A percentile compares a stretch with the other conserved stretches of the same genome.
Evolutionary conservation across 176 grass and related monocot genomes (phyloP).

Genomic region (Lolium rigidum): DNA sequence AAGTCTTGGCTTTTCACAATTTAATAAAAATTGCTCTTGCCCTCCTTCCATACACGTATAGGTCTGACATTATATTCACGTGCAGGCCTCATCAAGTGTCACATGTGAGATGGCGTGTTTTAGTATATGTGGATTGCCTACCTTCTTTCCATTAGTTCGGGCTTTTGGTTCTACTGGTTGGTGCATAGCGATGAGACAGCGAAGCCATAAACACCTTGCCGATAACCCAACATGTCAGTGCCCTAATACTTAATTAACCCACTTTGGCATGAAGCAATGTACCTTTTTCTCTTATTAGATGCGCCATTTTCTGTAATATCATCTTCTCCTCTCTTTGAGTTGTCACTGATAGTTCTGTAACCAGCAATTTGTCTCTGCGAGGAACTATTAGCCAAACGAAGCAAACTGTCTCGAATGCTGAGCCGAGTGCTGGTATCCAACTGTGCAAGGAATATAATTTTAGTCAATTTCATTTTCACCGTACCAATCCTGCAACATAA

Average conservation of each 20-base stretch:
- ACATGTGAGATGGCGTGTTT: no score
- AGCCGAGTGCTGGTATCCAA: constrained; percentile 73
- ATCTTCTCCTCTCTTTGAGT: constrained; percentile 61
- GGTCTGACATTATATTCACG: no score
- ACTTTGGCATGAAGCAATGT: constrained; percentile 6
- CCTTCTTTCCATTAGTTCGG: no score
- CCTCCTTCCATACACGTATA: no score
- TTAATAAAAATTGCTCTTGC: no score
- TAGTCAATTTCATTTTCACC: constrained; percentile 33
- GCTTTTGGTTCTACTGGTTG: no score
- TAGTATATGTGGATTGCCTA: no score
- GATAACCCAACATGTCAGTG: background rate
- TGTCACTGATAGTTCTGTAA: constrained; percentile 70
- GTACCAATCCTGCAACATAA: background rate
- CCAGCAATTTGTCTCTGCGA: constrained; percentile 73
- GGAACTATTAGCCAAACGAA: constrained; percentile 83
- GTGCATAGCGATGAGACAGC: no score
- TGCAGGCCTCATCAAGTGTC: no score
- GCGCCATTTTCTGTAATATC: constrained; percentile 51
- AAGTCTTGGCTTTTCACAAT: no score
- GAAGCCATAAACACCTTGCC: no score
- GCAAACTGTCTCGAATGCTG: constrained; percentile 86
- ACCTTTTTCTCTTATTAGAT: constrained; percentile 58
- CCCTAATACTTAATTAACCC: constrained; percentile 8
- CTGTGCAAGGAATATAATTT: constrained; percentile 54